Base-by-base conservation (phyloP, 768 basidiomycete genomes). In the Russula virescens region DNA sequence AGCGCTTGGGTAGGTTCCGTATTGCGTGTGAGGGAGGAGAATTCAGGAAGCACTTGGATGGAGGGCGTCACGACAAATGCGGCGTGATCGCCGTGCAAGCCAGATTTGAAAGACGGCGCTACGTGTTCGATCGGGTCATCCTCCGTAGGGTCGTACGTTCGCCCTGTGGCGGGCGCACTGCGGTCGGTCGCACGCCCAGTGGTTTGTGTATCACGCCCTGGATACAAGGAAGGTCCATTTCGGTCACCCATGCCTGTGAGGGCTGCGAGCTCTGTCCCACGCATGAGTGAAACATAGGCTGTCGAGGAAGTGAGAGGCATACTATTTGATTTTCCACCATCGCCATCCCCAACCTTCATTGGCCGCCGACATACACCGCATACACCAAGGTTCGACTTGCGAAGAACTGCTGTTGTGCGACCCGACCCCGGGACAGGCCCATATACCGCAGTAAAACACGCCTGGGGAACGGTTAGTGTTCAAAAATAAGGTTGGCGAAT, bases 281-380 rank as follows among this genome's bases (percentile, higher is more conserved):
- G 47, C n/a, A 65, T 71, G 53, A 73, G 63, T 10, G 18, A 48
- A 43, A 16, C 16, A 38, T 23, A 23, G 19, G 9, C 18, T 21
- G 28, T 14, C 1, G 34, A 25, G 35, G 64, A 46, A 68, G 65
- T 18, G 28, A 52, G 21, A 76, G 80, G 77, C 77, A 69, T 65
- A 97, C 96, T 98, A 79, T 95, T 96, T 38, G 83, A 87, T 77
- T 90, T 92, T 62, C 86, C 85, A 11, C 84, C 83, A 69, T 92
- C 91, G 26, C 89, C 89, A 61, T 96, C 94, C 25, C 88, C 89
- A 18, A 99, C 82, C 71, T 94, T 94, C 97, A 99, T 98, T 19
- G 94, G 94, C 35, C 94, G 82, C 68, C 97, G 81, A 72, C 97
- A 99, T 2, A 98, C 94, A 43, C 97, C 97, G 68, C 97, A 99